phyloP scores from a whole-genome alignment of 768 basidiomycete genomes.

The Cubamyces lactineus region DNA sequence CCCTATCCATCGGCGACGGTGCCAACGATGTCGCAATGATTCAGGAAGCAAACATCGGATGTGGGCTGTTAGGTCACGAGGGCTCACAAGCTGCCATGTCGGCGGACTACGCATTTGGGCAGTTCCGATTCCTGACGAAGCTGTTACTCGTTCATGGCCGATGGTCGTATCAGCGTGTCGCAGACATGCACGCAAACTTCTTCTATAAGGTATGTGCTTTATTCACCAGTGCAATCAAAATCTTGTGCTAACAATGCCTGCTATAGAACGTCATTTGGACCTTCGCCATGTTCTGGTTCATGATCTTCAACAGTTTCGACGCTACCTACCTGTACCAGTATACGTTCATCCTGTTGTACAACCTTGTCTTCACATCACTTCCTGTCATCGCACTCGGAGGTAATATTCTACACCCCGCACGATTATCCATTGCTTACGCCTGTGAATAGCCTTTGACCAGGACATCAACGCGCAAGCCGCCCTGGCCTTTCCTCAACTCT shows the following conservation, averaged over 20 bases:
- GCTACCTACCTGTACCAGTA: constrained; percentile 95
- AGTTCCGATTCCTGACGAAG: constrained; percentile 93
- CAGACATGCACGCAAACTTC: constrained; percentile 97
- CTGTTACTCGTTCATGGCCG: constrained; percentile 92
- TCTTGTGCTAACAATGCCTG: too few relatives aligned
- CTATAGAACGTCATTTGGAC: constrained; percentile 89
- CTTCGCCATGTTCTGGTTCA: constrained; percentile 91
- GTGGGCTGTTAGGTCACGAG: constrained; percentile 91
- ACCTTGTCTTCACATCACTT: constrained; percentile 90
- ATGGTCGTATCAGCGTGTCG: constrained; percentile 96
- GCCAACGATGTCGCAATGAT: constrained; percentile 99
- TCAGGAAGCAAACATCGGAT: constrained; percentile 98
- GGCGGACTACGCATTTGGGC: constrained; percentile 97
- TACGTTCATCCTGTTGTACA: constrained; percentile 91
- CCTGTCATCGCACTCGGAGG: constrained; percentile 92
- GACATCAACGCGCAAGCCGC: constrained; percentile 90
- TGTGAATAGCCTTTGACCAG: constrained; percentile 81
- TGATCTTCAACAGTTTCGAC: constrained; percentile 93
- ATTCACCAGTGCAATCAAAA: background rate
- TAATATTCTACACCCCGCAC: constrained; percentile 39
- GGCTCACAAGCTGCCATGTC: constrained; percentile 99
- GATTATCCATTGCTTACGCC: background rate
- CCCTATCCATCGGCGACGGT: constrained; percentile 93
- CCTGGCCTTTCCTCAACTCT: constrained; percentile 93
- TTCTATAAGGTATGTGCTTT: constrained; percentile 86